These are phyloP conservation scores for Fusarium cicatricum DNA, from an alignment of 2,329 filamentous ascomycete genomes.

Conservation along the genomic window DNA sequence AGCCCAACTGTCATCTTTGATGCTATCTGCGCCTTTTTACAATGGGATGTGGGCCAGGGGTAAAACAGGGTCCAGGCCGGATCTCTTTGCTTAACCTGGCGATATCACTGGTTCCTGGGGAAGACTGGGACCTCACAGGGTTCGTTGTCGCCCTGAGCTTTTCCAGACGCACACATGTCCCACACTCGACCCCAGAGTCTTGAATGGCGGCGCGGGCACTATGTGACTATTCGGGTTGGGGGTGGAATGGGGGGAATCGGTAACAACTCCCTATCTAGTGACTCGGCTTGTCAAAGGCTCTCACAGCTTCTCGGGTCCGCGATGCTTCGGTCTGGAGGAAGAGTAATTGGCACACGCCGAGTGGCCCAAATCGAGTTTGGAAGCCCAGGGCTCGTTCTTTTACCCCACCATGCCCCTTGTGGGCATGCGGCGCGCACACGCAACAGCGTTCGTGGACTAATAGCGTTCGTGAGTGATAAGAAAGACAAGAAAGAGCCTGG, in stretches of 20 bases:
- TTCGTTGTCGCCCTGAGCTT: not conserved
- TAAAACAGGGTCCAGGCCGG: slow-evolving; percentile 11
- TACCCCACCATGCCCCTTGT: slow-evolving; percentile 31
- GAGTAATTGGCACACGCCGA: slow-evolving; percentile 32
- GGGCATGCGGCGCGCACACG: slow-evolving; percentile 14
- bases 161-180: slow-evolving; percentile 15
- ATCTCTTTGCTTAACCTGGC: not conserved
- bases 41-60: slow-evolving; percentile 18
- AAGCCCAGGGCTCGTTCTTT: slow-evolving; percentile 3
- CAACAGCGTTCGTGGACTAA: not conserved
- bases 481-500: too few species aligned
- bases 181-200: slow-evolving; percentile 36
- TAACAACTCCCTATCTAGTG: slow-evolving; percentile 27
- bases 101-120: slow-evolving; percentile 28
- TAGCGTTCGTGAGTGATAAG: too few species aligned
- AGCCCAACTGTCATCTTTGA: too few species aligned
- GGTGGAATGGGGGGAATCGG: slow-evolving; percentile 8
- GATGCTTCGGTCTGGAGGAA: slow-evolving; percentile 28
- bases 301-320: slow-evolving; percentile 7
- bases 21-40: slow-evolving; percentile 24
- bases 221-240: slow-evolving; percentile 33
- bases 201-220: slow-evolving; percentile 28
- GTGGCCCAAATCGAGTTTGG: too few species aligned
- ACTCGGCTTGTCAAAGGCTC: slow-evolving; percentile 17
- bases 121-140: slow-evolving; percentile 6